Evolutionary conservation across 768 basidiomycete genomes (phyloP).

Genomic region (Candolleomyces eurysporus): DNA sequence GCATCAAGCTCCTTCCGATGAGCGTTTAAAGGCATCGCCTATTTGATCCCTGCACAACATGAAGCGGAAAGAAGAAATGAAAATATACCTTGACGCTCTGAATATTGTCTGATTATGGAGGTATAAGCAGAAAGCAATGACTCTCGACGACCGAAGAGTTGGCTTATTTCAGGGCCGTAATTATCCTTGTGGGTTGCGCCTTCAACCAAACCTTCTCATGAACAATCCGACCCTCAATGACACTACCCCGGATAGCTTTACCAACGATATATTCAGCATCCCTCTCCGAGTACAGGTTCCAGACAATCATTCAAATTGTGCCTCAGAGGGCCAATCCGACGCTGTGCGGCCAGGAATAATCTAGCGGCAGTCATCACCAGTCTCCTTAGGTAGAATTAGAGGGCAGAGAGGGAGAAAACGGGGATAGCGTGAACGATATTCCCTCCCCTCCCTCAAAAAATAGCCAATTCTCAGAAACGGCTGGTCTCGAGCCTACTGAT

Average conservation of each 20-base stretch:
- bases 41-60: conserved; percentile 1
- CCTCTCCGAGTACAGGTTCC: conserved; percentile 89
- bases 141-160: conserved; percentile 75
- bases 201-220: conserved; percentile 98
- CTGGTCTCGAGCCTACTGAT: no score
- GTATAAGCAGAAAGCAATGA: conserved; percentile 86
- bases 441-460: no score
- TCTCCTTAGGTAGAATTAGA: no score
- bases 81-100: conserved; percentile 77
- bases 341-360: conserved; percentile 84
- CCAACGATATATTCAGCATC: conserved; percentile 98
- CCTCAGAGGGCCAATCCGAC: conserved; percentile 77
- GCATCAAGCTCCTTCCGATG: conserved; percentile 82
- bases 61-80: background rate
- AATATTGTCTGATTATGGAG: conserved; percentile 88
- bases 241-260: conserved; percentile 95
- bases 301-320: conserved; percentile 94
- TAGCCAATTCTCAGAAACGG: no score
- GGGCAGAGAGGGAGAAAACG: no score
- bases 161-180: conserved; percentile 90
- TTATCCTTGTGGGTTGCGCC: conserved; percentile 73
- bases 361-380: conserved; percentile 28
- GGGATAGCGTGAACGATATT: no score
- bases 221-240: conserved; percentile 88
- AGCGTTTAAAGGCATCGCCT: conserved; percentile 96